Percentiles rank a stretch among this genome's conserved stretches.
Conservation (phyloP, 768 basidiomycete species). For the Ephemerocybe angulata region DNA sequence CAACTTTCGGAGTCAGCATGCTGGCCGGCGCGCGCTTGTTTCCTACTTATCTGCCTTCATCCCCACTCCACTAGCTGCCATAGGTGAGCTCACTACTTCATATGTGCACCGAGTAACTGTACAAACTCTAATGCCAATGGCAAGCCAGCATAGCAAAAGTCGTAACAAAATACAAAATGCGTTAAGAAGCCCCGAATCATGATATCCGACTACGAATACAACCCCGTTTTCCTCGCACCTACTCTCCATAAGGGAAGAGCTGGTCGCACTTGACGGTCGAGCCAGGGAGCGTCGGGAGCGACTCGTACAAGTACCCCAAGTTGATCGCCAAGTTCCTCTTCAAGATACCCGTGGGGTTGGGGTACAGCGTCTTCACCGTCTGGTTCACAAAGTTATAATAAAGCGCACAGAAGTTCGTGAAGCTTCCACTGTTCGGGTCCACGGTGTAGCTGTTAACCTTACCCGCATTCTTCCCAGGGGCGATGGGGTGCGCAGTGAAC, state of each 20-base stretch:
- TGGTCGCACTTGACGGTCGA: conserved; percentile 10
- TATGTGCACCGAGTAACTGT: too few relatives aligned
- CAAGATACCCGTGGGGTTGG: conserved; percentile 16
- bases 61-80: too few relatives aligned
- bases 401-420: conserved; percentile 11
- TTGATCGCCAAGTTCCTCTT: conserved; percentile 12
- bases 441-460: conserved; percentile 14
- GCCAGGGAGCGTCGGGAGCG: neutral
- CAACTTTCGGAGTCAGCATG: too few relatives aligned
- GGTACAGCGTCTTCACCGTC: conserved; percentile 15
- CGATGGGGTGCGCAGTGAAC: conserved; percentile 6
- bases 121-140: too few relatives aligned
- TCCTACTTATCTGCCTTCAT: too few relatives aligned
- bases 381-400: conserved; percentile 16
- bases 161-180: too few relatives aligned
- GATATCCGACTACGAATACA: too few relatives aligned
- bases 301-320: conserved; percentile 9
- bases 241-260: conserved; percentile 15
- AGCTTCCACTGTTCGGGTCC: conserved; percentile 11
- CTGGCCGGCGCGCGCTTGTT: too few relatives aligned
- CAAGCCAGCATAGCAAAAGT: too few relatives aligned
- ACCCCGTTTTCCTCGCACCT: too few relatives aligned
- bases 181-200: too few relatives aligned
- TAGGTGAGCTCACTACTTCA: too few relatives aligned
- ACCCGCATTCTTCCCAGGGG: conserved; percentile 14